Percentiles rank a stretch among this genome's conserved stretches.
phyloP scores from a whole-genome alignment of 169 alveolate genomes.

The Theileria sp. region DNA sequence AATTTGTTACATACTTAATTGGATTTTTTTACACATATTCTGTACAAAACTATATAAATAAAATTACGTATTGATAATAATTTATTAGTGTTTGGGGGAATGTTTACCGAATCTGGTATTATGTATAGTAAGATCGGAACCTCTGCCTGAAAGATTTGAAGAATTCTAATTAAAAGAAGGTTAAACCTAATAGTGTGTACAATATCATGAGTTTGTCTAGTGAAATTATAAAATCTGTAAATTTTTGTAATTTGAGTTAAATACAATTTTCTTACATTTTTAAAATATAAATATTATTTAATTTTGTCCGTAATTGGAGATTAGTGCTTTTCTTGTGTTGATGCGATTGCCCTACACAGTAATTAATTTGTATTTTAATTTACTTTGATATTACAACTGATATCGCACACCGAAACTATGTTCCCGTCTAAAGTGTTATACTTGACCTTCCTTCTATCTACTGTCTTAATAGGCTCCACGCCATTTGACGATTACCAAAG shows the following conservation, averaged over 20 bases:
- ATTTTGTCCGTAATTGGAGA: neutral
- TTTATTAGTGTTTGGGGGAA: conserved; percentile 41
- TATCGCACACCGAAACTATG: conserved; percentile 13
- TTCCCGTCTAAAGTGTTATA: neutral
- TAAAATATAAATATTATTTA: neutral
- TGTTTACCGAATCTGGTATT: conserved; percentile 29
- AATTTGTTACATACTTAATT: neutral
- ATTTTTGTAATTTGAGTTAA: neutral
- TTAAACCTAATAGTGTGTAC: neutral
- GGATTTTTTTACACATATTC: neutral
- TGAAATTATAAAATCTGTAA: neutral
- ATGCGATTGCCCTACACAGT: conserved; percentile 8
- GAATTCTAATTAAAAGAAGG: conserved; percentile 1
- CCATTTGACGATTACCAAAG: conserved; percentile 16
- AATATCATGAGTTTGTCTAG: neutral
- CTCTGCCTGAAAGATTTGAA: conserved; percentile 22
- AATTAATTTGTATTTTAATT: neutral
- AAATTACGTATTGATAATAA: neutral
- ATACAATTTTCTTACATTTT: neutral
- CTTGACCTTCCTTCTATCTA: neutral
- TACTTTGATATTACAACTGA: neutral
- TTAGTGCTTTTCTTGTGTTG: neutral
- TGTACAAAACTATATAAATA: neutral
- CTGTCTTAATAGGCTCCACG: neutral
- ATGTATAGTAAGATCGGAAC: conserved; percentile 29